Conservation (phyloP, 148 eudicot genomes). For the Dysphania ambrosioides region DNA sequence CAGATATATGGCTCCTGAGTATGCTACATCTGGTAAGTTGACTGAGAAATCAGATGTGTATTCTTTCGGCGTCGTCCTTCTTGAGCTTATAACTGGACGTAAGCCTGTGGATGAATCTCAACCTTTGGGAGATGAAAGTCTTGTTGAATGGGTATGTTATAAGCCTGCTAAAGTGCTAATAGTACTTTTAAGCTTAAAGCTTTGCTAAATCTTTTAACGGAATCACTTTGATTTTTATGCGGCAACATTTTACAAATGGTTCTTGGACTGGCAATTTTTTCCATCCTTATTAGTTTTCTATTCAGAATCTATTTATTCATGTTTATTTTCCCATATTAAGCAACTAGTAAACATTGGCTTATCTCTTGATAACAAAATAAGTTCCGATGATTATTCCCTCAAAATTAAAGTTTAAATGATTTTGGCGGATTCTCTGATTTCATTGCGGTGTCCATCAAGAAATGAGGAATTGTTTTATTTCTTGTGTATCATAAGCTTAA, state of each 20-base stretch:
- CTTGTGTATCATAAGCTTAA: not conserved
- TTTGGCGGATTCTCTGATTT: not conserved
- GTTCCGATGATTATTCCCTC: too few species aligned
- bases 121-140: slow-evolving; percentile 72
- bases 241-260: not conserved
- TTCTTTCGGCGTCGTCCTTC: slow-evolving; percentile 89
- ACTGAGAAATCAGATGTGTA: slow-evolving; percentile 93
- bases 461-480: not conserved
- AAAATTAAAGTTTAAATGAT: too few species aligned
- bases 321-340: not conserved
- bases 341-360: not conserved
- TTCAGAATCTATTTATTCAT: not conserved
- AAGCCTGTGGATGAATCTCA: slow-evolving; percentile 80
- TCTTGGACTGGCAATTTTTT: slow-evolving; percentile 3
- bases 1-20: slow-evolving; percentile 98
- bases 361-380: not conserved
- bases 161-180: not conserved
- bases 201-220: not conserved
- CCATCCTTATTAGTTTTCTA: not conserved
- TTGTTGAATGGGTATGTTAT: slow-evolving; percentile 87
- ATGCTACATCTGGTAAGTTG: slow-evolving; percentile 86
- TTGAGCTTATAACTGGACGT: slow-evolving; percentile 91
- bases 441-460: not conserved
- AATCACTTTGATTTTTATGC: too few species aligned
- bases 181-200: not conserved